Base-by-base conservation (phyloP, 2,329 filamentous ascomycete species). In the Fusarium heterosporum region DNA sequence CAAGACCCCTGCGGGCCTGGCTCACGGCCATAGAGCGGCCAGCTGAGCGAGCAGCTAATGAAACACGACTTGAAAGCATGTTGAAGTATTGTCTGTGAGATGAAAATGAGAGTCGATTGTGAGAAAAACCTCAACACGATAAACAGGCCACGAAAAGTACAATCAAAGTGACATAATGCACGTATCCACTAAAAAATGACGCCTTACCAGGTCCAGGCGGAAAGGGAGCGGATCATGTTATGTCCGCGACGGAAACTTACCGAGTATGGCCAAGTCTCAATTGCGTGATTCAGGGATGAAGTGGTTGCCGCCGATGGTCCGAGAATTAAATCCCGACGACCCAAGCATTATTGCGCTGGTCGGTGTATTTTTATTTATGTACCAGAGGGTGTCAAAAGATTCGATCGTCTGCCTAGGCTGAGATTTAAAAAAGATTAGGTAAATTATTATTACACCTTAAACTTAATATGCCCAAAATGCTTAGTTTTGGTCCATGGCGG, bases 51-150 rank as follows among this genome's bases (percentile, higher is more conserved):
- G 61, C 62, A 30, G 58, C 70, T 22, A 66, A 46, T 28, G 53
- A 28, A 42, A 61, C 41, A 5, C 71, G 68, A 53, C 58, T 66
- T 30, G 57, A 50, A 26, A 75, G 45, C 73, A 75, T 75, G 6
- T 32, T 68, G 54, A 36, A n/a, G 29, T 43, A 43, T 47, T 29
- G 8, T 30, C 28, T 39, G 49, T 13, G 32, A 39, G 60, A 32
- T 28, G 26, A 36, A 28, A 48, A n/a, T 22, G 10, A 30, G 49
- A 39, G 36, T 49, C 49, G 3, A 39, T n/a, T 26, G 54, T 30
- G 32, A 52, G 48, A 68, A 68, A 61, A 53, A 54, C 39, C 39
- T 51, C 54, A 49, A 42, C 49, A 48, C 49, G 12, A 54, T 28
- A 51, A 61, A 38, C 28, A 53, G 32, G 42, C 51, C 54, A 63